These are phyloP conservation scores for Amphibolis antarctica DNA, from an alignment of 106 monocot species.

Conservation along the genomic window DNA sequence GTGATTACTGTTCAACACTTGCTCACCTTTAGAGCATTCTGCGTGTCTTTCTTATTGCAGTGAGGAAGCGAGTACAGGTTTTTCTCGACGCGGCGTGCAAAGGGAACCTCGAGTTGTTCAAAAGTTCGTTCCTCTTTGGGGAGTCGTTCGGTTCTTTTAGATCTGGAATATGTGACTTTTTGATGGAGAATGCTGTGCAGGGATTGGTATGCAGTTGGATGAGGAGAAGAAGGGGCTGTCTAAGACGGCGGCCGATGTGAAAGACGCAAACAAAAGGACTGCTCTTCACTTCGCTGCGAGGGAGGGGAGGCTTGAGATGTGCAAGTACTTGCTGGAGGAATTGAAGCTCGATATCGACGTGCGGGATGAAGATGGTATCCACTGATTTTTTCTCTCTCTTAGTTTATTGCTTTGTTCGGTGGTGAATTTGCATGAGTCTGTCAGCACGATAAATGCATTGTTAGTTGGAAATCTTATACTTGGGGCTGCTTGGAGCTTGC, in stretches of 20 bases:
- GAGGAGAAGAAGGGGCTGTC: constrained; percentile 62
- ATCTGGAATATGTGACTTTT: neutral
- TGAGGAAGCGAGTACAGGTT: constrained; percentile 52
- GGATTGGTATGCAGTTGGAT: constrained; percentile 41
- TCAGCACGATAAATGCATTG: no score
- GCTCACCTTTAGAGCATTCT: neutral
- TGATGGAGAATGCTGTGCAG: constrained; percentile 13
- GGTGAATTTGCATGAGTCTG: neutral
- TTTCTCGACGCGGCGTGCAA: constrained; percentile 77
- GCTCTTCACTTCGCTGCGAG: constrained; percentile 91
- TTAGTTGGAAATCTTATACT: no score
- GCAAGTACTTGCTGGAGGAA: constrained; percentile 71
- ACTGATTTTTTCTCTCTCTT: neutral
- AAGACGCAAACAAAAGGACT: constrained; percentile 88
- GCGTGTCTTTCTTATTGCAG: constrained; percentile 23
- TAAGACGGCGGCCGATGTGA: constrained; percentile 54
- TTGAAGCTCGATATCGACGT: constrained; percentile 56
- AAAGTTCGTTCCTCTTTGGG: constrained; percentile 34
- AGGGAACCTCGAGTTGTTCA: constrained; percentile 64
- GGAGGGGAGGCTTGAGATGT: constrained; percentile 71
- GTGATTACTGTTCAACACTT: neutral
- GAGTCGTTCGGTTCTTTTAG: neutral
- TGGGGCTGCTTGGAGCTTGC: no score
- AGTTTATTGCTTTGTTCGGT: neutral
- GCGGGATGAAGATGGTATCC: constrained; percentile 64